Conservation (phyloP, 805 yeast species). For the Monosporozyma solicola region DNA sequence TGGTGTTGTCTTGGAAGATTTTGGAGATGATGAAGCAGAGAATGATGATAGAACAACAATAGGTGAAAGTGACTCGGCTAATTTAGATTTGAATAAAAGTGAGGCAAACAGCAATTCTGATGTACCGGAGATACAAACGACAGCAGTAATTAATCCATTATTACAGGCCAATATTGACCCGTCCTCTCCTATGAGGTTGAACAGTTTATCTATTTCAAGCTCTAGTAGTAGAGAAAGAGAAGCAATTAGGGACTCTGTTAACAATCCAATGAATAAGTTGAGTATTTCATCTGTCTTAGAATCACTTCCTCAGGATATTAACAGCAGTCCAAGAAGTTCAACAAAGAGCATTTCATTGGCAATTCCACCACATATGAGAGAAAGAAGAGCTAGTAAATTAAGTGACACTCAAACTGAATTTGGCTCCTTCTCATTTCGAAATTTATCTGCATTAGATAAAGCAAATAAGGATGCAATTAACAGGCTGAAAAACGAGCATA, state of each 20-base stretch:
- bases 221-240: neutral
- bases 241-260: constrained; percentile 5
- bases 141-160: neutral
- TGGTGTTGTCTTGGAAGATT: constrained; percentile 62
- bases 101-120: constrained; percentile 8
- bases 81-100: neutral
- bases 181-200: constrained; percentile 6
- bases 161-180: neutral
- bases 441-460: constrained; percentile 79
- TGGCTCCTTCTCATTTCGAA: constrained; percentile 88
- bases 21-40: constrained; percentile 20
- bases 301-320: constrained; percentile 21
- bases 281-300: constrained; percentile 25
- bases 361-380: constrained; percentile 51
- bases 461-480: constrained; percentile 91
- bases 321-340: constrained; percentile 21
- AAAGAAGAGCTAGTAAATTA: constrained; percentile 62
- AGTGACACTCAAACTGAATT: constrained; percentile 68
- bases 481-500: constrained; percentile 74
- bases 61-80: neutral
- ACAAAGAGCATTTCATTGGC: constrained; percentile 37
- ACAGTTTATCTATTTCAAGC: constrained; percentile 7
- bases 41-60: constrained; percentile 1
- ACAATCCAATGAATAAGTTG: constrained; percentile 19
- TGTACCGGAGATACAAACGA: constrained; percentile 11